Evolutionary conservation across 2,329 filamentous ascomycete genomes (phyloP), one percentile per base, ranked within the genome.

Genomic region (Truncatella angustata): DNA sequence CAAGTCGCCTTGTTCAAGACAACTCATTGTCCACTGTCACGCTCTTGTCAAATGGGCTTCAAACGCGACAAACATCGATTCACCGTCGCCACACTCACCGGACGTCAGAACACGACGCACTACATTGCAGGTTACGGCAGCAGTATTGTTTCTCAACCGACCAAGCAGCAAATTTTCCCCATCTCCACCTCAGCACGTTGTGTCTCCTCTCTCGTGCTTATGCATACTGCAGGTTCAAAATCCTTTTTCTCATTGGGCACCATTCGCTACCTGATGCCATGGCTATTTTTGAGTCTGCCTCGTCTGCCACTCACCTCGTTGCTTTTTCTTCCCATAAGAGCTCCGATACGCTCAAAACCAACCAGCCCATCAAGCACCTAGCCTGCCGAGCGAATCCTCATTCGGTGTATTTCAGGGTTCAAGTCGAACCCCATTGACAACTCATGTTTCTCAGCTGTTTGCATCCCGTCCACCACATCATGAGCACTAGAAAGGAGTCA

Each of bases 161-260:
- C 58, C 55, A 60, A 60, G 51, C 54, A 56, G 37, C 55, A 52
- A 30, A 43, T 46, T 55, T 57, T 56, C 56, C 56, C 58, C 52
- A 56, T 58, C 58, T 65, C 64, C 62, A 67, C 65, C 54, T 60
- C 58, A 47, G 30, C 37, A 56, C 60, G 55, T 57, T 49, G 55
- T 61, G 58, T 60, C 56, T 59, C 59, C 54, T 50, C 58, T 60
- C 57, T 60, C 48, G 57, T 53, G 54, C 53, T 53, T 56, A 49
- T 61, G 61, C 62, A 63, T 59, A 44, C 47, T 30, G 53, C 55
- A 30, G 39, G 34, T 18, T 45, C 44, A 23, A 42, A n/a, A 26
- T 54, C 49, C 57, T 42, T 37, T 54, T 55, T 56, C 62, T 66
- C 60, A 70, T 71, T 70, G 67, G 68, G 66, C 66, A 65, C 55